Evolutionary conservation across 164 flowering plant species (phyloP).

Genomic region (Stephania yunnanensis): DNA sequence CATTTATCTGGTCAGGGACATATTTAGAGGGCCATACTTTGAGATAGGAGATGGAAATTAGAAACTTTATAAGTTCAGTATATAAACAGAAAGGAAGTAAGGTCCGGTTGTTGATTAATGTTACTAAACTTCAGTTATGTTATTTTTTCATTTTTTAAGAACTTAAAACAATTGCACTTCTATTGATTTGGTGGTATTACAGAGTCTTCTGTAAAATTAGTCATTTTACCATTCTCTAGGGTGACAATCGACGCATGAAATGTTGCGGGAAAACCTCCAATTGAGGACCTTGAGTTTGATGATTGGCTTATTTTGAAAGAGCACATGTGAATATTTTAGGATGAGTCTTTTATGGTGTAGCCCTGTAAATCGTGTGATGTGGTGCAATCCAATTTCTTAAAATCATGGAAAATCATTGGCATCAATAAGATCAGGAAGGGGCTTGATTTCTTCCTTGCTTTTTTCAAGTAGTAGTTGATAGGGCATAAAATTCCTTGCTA

Average conservation of each 20-base stretch:
- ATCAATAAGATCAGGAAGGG: background rate
- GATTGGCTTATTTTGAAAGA: constrained; percentile 79
- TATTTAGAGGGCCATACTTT: constrained; percentile 28
- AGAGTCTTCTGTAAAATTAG: background rate
- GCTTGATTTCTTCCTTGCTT: background rate
- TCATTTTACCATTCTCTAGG: constrained; percentile 30
- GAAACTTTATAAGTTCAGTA: constrained; percentile 82
- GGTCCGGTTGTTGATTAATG: constrained; percentile 40
- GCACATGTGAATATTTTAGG: constrained; percentile 81
- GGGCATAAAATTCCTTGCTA: background rate
- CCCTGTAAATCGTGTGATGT: background rate
- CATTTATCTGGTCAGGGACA: constrained; percentile 28
- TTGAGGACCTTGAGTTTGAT: constrained; percentile 70
- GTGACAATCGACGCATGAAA: constrained; percentile 88
- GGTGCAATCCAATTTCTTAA: too few relatives aligned
- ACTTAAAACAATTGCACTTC: constrained; percentile 2
- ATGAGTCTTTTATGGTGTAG: constrained; percentile 30
- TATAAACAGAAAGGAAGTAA: constrained; percentile 83
- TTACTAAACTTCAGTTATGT: background rate
- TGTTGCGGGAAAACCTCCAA: constrained; percentile 81
- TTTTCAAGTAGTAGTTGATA: background rate
- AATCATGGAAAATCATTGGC: background rate
- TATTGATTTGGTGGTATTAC: background rate
- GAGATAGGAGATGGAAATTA: constrained; percentile 70
- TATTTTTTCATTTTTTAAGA: background rate